Conservation (phyloP, 2,329 filamentous ascomycete species). For the Pseudopyrenochaeta lycopersici region DNA sequence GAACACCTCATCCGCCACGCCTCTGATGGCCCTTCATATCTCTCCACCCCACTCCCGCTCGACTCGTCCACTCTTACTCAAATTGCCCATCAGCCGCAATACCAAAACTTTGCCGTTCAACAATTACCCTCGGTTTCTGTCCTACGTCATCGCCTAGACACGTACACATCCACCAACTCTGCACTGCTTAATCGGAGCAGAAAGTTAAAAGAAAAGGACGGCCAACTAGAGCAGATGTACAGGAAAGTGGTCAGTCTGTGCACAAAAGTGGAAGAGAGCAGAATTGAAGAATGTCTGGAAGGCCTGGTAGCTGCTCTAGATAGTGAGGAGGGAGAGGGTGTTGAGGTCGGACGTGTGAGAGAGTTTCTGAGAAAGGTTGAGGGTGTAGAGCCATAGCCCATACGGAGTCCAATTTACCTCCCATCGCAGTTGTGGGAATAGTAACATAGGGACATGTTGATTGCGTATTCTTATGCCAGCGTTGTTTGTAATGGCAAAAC, state of each 20-base stretch:
- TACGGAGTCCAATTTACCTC: not conserved
- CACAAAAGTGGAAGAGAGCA: constrained; percentile 77
- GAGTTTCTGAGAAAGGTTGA: constrained; percentile 84
- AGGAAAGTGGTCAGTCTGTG: constrained; percentile 87
- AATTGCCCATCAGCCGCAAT: constrained; percentile 33
- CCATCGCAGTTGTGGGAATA: no score
- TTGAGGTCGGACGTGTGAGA: constrained; percentile 79
- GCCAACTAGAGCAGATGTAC: constrained; percentile 87
- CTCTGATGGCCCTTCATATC: constrained; percentile 38
- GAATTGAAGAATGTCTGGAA: constrained; percentile 83
- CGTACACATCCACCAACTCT: constrained; percentile 74
- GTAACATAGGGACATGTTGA: no score
- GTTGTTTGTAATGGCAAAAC: no score
- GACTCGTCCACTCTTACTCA: constrained; percentile 34
- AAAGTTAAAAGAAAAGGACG: constrained; percentile 78
- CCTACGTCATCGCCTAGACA: constrained; percentile 73
- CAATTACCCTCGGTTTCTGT: constrained; percentile 31
- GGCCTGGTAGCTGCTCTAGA: constrained; percentile 86
- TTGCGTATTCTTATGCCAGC: not conserved
- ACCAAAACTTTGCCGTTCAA: constrained; percentile 15
- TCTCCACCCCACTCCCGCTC: constrained; percentile 36
- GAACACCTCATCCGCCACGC: constrained; percentile 39
- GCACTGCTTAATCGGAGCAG: constrained; percentile 73
- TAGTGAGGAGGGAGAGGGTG: constrained; percentile 74
- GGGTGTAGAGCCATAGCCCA: constrained; percentile 55